phyloP scores from a whole-genome alignment of 257 asterid genomes.

The Solanum sparsipilum region DNA sequence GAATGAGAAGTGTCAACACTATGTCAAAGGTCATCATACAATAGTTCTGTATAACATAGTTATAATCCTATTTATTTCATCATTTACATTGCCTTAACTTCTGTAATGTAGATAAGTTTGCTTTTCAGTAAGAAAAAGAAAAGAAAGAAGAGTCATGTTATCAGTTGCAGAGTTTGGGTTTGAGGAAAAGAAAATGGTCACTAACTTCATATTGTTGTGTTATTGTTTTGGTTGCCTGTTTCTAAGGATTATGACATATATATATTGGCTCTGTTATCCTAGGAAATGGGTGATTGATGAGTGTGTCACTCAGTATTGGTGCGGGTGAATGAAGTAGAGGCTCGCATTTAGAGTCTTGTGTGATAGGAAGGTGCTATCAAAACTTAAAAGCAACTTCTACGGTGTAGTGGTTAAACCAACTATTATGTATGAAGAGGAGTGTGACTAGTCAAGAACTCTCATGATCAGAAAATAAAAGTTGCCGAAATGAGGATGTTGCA shows the following conservation, averaged over 20 bases:
- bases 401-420: background rate
- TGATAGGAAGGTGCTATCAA: background rate
- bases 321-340: background rate
- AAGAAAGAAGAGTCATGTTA: background rate
- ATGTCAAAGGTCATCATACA: background rate
- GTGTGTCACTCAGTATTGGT: background rate
- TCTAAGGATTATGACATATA: background rate
- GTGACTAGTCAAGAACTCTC: background rate
- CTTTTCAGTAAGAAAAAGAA: background rate
- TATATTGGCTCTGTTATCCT: background rate
- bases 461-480: background rate
- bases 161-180: background rate
- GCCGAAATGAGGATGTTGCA: fast-evolving
- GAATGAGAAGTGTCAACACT: background rate
- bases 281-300: background rate
- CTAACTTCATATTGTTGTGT: background rate
- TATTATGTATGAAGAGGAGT: background rate
- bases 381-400: background rate
- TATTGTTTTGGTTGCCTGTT: background rate
- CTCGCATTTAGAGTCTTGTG: background rate
- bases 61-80: background rate
- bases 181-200: background rate
- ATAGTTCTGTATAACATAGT: background rate
- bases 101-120: background rate
- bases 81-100: background rate